Conservation (phyloP, 2,329 filamentous ascomycete genomes). For the Tolypocladium pustulatum region DNA sequence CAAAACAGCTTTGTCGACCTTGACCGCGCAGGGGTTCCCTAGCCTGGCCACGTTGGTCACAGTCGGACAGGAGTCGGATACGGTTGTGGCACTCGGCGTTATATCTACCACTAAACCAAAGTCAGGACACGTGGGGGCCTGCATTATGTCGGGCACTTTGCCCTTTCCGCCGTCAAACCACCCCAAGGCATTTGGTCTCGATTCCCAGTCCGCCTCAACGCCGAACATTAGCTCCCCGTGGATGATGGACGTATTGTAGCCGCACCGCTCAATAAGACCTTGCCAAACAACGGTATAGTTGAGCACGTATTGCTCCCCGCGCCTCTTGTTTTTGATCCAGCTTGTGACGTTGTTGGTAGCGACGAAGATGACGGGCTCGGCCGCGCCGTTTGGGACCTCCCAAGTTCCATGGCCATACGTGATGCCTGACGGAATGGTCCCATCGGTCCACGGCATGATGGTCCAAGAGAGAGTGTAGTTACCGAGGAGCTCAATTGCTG, state of each 20-base stretch:
- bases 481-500: not conserved
- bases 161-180: not conserved
- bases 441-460: not conserved
- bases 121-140: not conserved
- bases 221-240: not conserved
- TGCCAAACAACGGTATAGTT: not conserved
- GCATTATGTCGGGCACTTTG: not conserved
- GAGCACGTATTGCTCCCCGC: no score
- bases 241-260: not conserved
- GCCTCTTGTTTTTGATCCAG: not conserved
- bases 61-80: not conserved
- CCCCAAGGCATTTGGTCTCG: fast-evolving
- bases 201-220: not conserved
- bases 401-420: fast-evolving
- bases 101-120: not conserved
- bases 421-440: no score
- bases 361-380: not conserved
- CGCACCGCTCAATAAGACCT: not conserved
- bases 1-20: not conserved
- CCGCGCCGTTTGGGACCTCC: not conserved
- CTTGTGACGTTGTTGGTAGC: not conserved
- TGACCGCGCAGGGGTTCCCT: not conserved
- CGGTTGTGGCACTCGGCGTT: not conserved
- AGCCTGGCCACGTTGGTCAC: not conserved
- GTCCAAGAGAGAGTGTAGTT: not conserved